These are phyloP conservation scores for Chrysosporium queenslandicum DNA, from an alignment of 2,329 filamentous ascomycete genomes.

Conservation along the genomic window DNA sequence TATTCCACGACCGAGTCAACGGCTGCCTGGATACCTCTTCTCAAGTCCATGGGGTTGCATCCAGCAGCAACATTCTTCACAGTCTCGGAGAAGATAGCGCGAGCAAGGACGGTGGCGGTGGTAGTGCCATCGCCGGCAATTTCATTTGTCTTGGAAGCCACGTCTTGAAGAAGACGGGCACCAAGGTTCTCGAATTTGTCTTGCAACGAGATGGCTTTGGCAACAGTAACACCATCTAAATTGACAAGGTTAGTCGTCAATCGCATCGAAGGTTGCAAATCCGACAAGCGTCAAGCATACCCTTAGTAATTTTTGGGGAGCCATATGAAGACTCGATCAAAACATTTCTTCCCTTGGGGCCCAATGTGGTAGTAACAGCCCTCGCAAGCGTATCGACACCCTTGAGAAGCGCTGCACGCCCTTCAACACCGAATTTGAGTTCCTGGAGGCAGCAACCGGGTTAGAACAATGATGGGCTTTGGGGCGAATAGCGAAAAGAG, in stretches of 20 bases:
- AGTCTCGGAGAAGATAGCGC: slow-evolving; percentile 98
- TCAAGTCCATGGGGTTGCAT: slow-evolving; percentile 99
- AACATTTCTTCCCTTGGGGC: slow-evolving; percentile 96
- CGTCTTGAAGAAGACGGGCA: slow-evolving; percentile 90
- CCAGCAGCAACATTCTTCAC: slow-evolving; percentile 99
- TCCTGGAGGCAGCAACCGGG: slow-evolving; percentile 49
- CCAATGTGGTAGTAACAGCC: slow-evolving; percentile 90
- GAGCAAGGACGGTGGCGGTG: slow-evolving; percentile 90
- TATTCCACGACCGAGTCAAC: slow-evolving; percentile 92
- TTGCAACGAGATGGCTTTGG: slow-evolving; percentile 81
- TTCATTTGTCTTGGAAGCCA: slow-evolving; percentile 99
- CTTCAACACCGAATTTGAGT: slow-evolving; percentile 96
- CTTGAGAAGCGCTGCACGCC: slow-evolving; percentile 72
- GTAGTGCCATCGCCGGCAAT: slow-evolving; percentile 97
- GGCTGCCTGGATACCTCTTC: slow-evolving; percentile 91
- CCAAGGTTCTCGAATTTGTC: slow-evolving; percentile 99
- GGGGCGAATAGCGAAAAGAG: not conserved
- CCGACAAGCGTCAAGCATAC: slow-evolving; percentile 41
- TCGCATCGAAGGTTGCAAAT: not conserved
- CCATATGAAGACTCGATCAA: slow-evolving; percentile 97
- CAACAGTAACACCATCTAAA: slow-evolving; percentile 76
- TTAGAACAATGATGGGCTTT: not conserved
- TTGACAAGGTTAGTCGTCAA: slow-evolving; percentile 6
- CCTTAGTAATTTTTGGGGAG: slow-evolving; percentile 99
- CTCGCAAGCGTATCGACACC: slow-evolving; percentile 96